A percentile compares a stretch with the other conserved stretches of the same genome.
phyloP scores from a whole-genome alignment of 495 filamentous ascomycete genomes.

The Neurospora terricola region DNA sequence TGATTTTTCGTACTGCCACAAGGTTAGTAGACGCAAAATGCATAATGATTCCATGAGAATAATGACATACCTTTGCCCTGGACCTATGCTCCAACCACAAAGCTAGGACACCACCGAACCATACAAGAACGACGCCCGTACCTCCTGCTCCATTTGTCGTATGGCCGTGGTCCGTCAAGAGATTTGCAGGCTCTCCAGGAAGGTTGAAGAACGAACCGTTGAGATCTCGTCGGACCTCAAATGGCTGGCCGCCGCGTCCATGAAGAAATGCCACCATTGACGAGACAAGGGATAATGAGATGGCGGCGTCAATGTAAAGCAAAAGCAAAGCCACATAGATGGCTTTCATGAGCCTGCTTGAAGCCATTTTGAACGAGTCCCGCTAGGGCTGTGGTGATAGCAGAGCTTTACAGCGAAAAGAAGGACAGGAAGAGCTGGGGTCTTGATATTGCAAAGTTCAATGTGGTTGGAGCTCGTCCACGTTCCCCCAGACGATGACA shows the following conservation, averaged over 20 bases:
- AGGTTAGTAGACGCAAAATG: constrained; percentile 3
- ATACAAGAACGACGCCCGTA: constrained; percentile 38
- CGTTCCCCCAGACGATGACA: not conserved
- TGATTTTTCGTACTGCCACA: constrained; percentile 9
- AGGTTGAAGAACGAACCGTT: constrained; percentile 24
- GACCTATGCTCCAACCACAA: constrained; percentile 26
- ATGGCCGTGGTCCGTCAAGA: constrained; percentile 39
- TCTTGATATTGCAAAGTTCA: not conserved
- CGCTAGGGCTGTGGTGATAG: not conserved
- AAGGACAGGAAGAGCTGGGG: not conserved
- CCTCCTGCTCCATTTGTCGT: constrained; percentile 41
- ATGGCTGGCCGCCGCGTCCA: constrained; percentile 24
- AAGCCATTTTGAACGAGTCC: not conserved
- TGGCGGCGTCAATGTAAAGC: constrained; percentile 32
- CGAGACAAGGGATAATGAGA: constrained; percentile 37
- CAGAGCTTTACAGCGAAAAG: not conserved
- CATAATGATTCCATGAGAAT: not conserved
- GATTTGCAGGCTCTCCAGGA: constrained; percentile 26
- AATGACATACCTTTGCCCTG: constrained; percentile 11
- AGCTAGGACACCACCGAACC: constrained; percentile 34
- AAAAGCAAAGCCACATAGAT: constrained; percentile 24
- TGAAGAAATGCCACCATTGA: constrained; percentile 41
- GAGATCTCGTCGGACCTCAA: constrained; percentile 17
- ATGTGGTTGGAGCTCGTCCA: not conserved
- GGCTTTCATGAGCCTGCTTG: constrained; percentile 3